A percentile compares a stretch with the other conserved stretches of the same genome.
Evolutionary conservation across 2,329 filamentous ascomycete genomes (phyloP).

Genomic region (Colletotrichum neosansevieriae): DNA sequence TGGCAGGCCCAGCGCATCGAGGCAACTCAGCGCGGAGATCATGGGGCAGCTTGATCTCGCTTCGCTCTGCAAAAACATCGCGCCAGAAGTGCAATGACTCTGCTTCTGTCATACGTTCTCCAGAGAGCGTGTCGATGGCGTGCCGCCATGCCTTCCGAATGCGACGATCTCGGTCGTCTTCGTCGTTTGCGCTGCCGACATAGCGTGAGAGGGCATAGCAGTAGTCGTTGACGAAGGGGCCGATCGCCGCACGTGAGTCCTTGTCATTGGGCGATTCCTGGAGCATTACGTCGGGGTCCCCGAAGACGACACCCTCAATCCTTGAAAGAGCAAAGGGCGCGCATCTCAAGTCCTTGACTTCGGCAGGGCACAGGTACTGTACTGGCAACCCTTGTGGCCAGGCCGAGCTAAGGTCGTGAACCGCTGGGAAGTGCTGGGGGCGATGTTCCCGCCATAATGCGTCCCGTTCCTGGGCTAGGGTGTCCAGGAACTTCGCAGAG

Average conservation of each 20-base stretch:
- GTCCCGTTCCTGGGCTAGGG: conserved; percentile 6
- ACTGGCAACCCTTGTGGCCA: conserved; percentile 16
- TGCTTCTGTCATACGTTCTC: conserved; percentile 19
- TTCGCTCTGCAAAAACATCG: not conserved
- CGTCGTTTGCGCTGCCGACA: not conserved
- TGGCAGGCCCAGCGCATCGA: not conserved
- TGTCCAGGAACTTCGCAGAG: conserved; percentile 9
- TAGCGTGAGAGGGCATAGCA: conserved; percentile 13
- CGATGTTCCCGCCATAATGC: conserved; percentile 9
- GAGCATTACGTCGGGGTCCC: not conserved
- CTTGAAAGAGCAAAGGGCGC: not conserved
- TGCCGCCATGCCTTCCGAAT: conserved; percentile 22
- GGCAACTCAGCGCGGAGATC: conserved; percentile 3
- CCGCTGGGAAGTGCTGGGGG: conserved; percentile 8
- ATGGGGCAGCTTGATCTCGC: not conserved
- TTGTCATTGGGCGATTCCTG: not conserved
- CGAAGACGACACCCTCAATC: conserved; percentile 8
- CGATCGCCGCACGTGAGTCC: conserved; percentile 1
- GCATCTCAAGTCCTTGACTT: not conserved
- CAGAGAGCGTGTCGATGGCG: not conserved
- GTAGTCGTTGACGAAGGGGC: conserved; percentile 9
- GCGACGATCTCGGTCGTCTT: not conserved
- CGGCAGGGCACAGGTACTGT: not conserved
- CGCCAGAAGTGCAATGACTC: conserved; percentile 27
- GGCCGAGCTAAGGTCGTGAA: not conserved